phyloP scores from a whole-genome alignment of 78 protist genomes.

The Capsaspora owczarzaki region DNA sequence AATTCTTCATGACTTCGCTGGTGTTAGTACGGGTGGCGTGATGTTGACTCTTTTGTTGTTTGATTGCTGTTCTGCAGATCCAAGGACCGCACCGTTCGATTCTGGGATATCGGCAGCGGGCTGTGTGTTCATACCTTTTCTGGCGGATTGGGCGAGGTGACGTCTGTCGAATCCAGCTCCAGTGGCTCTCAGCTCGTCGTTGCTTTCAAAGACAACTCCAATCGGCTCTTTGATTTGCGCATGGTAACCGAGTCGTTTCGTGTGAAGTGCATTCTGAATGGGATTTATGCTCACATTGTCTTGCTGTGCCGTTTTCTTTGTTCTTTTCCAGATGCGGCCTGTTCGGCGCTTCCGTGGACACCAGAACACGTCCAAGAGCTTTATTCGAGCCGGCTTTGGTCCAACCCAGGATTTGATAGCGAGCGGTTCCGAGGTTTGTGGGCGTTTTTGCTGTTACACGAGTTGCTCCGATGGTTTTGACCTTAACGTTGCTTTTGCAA shows the following conservation, averaged over 20 bases:
- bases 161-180: constrained; percentile 55
- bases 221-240: constrained; percentile 79
- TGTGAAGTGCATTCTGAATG: not conserved
- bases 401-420: constrained; percentile 40
- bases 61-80: constrained; percentile 10
- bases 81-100: constrained; percentile 70
- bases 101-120: constrained; percentile 84
- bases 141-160: constrained; percentile 73
- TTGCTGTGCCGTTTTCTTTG: not conserved
- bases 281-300: not conserved
- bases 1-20: not conserved
- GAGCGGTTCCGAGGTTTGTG: constrained; percentile 65
- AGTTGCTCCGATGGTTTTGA: not conserved
- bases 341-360: constrained; percentile 73
- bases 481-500: not conserved
- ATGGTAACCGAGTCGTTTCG: not conserved
- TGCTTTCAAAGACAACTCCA: constrained; percentile 69
- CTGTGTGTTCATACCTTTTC: constrained; percentile 61
- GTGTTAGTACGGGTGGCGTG: not conserved
- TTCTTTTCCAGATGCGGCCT: constrained; percentile 30
- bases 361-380: constrained; percentile 70
- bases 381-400: constrained; percentile 58
- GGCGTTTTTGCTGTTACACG: not conserved
- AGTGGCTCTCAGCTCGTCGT: constrained; percentile 46
- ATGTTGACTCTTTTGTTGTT: not conserved